These are phyloP conservation scores for Auricularia sp. DNA, from an alignment of 768 basidiomycete species.

Conservation along the genomic window DNA sequence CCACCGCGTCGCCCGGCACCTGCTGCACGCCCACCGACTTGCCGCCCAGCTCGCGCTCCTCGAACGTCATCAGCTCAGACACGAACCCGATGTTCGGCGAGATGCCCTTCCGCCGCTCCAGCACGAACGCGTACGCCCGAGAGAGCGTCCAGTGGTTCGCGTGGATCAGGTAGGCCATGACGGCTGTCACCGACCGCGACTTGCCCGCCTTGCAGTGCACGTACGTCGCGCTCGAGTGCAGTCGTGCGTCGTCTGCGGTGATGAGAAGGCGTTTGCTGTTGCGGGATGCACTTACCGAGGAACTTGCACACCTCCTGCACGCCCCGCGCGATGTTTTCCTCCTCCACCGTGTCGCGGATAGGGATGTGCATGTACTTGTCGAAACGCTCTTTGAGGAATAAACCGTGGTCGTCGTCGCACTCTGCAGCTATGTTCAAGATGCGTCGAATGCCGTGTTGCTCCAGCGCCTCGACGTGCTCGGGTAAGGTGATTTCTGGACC, in stretches of 20 bases:
- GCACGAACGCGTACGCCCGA: constrained; percentile 82
- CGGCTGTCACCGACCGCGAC: constrained; percentile 90
- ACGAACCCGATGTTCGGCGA: constrained; percentile 98
- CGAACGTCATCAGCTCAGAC: constrained; percentile 92
- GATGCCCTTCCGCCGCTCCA: constrained; percentile 82
- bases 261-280: background rate
- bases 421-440: constrained; percentile 89
- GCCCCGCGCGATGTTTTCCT: constrained; percentile 74
- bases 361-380: constrained; percentile 81
- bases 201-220: constrained; percentile 97
- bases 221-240: constrained; percentile 83
- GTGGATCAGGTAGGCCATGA: constrained; percentile 95
- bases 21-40: constrained; percentile 52
- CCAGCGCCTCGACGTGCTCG: constrained; percentile 68
- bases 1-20: background rate
- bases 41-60: constrained; percentile 79
- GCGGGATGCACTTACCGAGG: constrained; percentile 22
- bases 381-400: constrained; percentile 58
- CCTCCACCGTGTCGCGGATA: constrained; percentile 93
- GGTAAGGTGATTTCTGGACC: constrained; percentile 75
- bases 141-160: constrained; percentile 95
- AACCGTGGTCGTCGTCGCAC: constrained; percentile 75
- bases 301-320: constrained; percentile 79
- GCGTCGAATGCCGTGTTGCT: constrained; percentile 67
- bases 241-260: constrained; percentile 87